A percentile compares a stretch with the other conserved stretches of the same genome.
phyloP scores from a whole-genome alignment of 352 stramenopile species.

The Phytophthora sansomeana region DNA sequence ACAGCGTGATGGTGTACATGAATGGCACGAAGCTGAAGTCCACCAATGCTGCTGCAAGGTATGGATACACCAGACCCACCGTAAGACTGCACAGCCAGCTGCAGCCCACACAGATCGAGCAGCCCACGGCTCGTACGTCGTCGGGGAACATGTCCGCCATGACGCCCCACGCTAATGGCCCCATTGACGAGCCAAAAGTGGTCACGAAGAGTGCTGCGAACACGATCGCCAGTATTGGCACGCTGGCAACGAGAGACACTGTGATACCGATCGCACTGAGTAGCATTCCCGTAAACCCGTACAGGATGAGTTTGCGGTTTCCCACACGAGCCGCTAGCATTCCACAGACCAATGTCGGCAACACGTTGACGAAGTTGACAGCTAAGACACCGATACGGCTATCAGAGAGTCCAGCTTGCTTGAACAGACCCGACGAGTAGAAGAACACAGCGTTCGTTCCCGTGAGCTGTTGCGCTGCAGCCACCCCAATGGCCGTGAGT shows the following conservation, averaged over 20 bases:
- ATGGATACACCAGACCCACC: conserved; percentile 63
- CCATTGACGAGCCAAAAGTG: conserved; percentile 54
- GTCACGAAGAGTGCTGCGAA: conserved; percentile 58
- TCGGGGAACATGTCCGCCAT: conserved; percentile 65
- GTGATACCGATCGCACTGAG: conserved; percentile 57
- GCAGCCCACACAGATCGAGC: conserved; percentile 49
- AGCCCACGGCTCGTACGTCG: conserved; percentile 47
- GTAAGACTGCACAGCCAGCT: conserved; percentile 63
- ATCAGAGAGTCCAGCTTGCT: conserved; percentile 56
- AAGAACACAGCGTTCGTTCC: conserved; percentile 75
- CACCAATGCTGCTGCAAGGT: conserved; percentile 47
- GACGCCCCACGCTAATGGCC: conserved; percentile 59
- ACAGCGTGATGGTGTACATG: conserved; percentile 54
- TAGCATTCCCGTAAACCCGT: conserved; percentile 55
- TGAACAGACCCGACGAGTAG: conserved; percentile 74
- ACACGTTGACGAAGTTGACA: conserved; percentile 61
- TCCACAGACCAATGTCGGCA: conserved; percentile 51
- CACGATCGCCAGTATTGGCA: conserved; percentile 50
- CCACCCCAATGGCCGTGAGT: conserved; percentile 52
- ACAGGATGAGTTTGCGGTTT: conserved; percentile 56
- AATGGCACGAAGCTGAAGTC: conserved; percentile 63
- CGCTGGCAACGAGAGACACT: conserved; percentile 30
- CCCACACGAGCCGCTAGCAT: conserved; percentile 42
- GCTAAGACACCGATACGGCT: conserved; percentile 57
- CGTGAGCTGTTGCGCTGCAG: conserved; percentile 55